Evolutionary conservation across 2,329 filamentous ascomycete species (phyloP).

Genomic region (Hirsutella thompsonii): DNA sequence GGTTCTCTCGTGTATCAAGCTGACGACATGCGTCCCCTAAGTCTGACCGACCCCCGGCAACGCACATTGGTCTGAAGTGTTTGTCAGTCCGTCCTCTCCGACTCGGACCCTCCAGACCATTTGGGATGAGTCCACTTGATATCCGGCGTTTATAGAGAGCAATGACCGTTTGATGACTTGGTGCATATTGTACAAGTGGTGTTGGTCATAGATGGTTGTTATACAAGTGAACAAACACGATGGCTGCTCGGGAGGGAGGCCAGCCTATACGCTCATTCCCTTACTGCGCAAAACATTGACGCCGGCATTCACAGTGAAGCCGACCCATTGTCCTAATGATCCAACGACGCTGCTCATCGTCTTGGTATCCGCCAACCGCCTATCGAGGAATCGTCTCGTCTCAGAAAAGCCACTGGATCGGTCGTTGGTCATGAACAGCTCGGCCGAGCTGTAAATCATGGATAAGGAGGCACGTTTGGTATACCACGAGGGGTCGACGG

Average conservation of each 20-base stretch:
- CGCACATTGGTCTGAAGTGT: conserved; percentile 22
- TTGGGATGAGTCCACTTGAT: too few species aligned
- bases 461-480: conserved; percentile 44
- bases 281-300: conserved; percentile 81
- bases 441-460: conserved; percentile 55
- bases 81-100: not conserved
- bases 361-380: conserved; percentile 58
- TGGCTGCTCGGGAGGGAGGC: not conserved
- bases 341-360: conserved; percentile 48
- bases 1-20: not conserved
- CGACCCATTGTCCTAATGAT: conserved; percentile 62
- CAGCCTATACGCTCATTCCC: conserved; percentile 59
- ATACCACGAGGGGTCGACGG: conserved; percentile 85
- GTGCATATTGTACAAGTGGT: too few species aligned
- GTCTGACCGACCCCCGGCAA: conserved; percentile 47
- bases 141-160: too few species aligned
- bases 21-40: conserved; percentile 13
- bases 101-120: not conserved
- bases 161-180: too few species aligned
- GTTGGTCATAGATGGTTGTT: not conserved
- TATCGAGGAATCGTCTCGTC: conserved; percentile 67
- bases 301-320: conserved; percentile 64
- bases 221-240: not conserved
- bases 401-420: conserved; percentile 57
- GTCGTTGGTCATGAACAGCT: conserved; percentile 93